Evolutionary conservation across 2,329 filamentous ascomycete species (phyloP), one percentile per base, ranked within the genome.

Genomic region (Exophiala mesophila): DNA sequence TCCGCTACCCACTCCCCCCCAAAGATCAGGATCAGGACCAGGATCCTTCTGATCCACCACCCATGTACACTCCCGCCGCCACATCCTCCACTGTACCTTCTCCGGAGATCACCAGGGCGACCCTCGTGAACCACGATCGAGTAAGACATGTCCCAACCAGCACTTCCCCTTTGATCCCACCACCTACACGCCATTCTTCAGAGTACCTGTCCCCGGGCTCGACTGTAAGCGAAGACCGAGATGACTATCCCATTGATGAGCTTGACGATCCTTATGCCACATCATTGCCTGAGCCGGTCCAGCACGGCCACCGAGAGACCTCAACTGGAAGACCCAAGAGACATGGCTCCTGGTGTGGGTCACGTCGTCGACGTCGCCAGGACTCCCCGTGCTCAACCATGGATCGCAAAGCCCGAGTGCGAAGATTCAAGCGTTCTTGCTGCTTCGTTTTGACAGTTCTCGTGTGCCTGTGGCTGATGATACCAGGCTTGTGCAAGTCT

Each of bases 1-100:
- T 26, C 23, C 36, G 36, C 2, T 2, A 15, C 20, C 32, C 15
- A 30, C 15, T 44, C 3, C 33, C 37, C 30, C 45, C 45, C 26
- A 36, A 39, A 10, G 29, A 40, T 7, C n/a, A 41, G 4, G 13
- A 34, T 8, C 40, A 41, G 26, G 44, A 49, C 6, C 23, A 13
- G 2, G 45, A 53, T 44, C 50, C 45, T 3, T 44, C 39, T 12
- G 50, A 53, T 35, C 50, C 50, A 10, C 50, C 50, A 15, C 50
- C 50, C 12, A 19, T 47, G 24, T 53, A 53, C 31, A 53, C 50
- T 12, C 50, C 50, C 4, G 45, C 45, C 12, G 50, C 16, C 28
- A 39, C 46, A 17, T 35, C 46, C 12, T 31, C 18, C n/a, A 24
- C 40, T 20, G 28, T 40, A 3, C 21, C 44, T 5, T 50, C 50